Conservation (phyloP, 148 eudicot genomes). For the Nepenthes mirabilis region DNA sequence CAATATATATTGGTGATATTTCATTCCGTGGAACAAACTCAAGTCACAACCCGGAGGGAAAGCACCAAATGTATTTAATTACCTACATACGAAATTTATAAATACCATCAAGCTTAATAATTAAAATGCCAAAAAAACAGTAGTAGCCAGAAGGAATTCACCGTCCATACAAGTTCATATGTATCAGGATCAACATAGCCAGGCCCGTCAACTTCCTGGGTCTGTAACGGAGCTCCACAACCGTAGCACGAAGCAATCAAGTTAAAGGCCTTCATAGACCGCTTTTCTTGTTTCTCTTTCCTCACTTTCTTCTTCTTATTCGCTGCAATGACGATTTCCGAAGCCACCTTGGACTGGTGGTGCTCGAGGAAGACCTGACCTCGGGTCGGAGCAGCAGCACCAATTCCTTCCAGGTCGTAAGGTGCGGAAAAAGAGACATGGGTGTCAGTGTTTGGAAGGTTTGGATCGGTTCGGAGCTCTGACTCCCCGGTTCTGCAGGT, state of each 20-base stretch:
- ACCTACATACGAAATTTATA: too few relatives aligned
- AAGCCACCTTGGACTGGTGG: conserved; percentile 38
- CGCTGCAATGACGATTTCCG: conserved; percentile 21
- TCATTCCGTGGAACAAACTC: too few relatives aligned
- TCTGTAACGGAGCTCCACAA: conserved; percentile 92
- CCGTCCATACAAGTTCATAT: conserved; percentile 49
- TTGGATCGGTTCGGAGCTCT: not conserved
- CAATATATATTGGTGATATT: too few relatives aligned
- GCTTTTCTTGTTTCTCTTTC: conserved; percentile 19
- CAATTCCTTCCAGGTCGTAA: conserved; percentile 36
- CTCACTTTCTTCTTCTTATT: conserved; percentile 39
- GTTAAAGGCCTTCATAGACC: conserved; percentile 19
- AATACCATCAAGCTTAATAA: not conserved
- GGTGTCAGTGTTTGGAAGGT: conserved; percentile 5
- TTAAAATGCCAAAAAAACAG: not conserved
- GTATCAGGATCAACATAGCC: conserved; percentile 77
- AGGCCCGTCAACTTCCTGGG: conserved; percentile 55
- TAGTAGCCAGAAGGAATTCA: not conserved
- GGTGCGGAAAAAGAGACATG: conserved; percentile 10
- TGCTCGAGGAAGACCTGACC: conserved; percentile 59
- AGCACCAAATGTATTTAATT: too few relatives aligned
- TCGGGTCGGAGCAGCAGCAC: conserved; percentile 62
- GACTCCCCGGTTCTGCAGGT: not conserved
- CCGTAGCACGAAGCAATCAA: conserved; percentile 57
- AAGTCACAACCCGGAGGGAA: too few relatives aligned